Conservation (phyloP, 345 rosid species). For the Zanthoxylum bungeanum region DNA sequence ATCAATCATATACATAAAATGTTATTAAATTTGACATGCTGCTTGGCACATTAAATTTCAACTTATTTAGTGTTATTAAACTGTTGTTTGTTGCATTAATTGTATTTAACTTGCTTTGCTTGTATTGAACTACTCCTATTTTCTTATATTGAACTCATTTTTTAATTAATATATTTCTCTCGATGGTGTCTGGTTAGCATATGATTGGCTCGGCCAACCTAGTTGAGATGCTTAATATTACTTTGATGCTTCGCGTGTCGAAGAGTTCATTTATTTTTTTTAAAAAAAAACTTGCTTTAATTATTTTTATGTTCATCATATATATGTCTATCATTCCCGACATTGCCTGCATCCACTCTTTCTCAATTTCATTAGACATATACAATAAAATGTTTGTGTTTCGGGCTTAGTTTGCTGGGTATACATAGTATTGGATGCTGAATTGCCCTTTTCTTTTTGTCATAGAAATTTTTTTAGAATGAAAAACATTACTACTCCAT, state of each 20-base stretch:
- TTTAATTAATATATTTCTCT: too few species aligned
- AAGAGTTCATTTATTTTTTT: too few species aligned
- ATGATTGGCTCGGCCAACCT: too few species aligned
- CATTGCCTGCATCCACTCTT: background rate
- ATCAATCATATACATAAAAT: slow-evolving; percentile 2
- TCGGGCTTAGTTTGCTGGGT: background rate
- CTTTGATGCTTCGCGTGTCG: too few species aligned
- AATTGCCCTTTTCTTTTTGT: background rate
- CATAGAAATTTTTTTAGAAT: background rate
- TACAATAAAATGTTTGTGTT: background rate
- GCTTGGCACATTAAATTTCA: slow-evolving; percentile 3
- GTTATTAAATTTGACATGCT: slow-evolving; percentile 5
- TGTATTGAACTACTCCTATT: too few species aligned
- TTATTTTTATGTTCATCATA: background rate
- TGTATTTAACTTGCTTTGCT: background rate
- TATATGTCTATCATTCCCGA: background rate
- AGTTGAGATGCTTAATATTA: too few species aligned
- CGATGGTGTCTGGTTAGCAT: too few species aligned
- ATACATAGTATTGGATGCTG: background rate
- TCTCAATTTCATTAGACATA: slow-evolving; percentile 1
- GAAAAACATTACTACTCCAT: too few species aligned
- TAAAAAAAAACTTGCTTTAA: too few species aligned
- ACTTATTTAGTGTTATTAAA: background rate
- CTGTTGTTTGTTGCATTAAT: slow-evolving; percentile 6
- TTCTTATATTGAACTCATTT: too few species aligned